Conservation (phyloP, 208 protist genomes). For the Leishmania mexicana region DNA sequence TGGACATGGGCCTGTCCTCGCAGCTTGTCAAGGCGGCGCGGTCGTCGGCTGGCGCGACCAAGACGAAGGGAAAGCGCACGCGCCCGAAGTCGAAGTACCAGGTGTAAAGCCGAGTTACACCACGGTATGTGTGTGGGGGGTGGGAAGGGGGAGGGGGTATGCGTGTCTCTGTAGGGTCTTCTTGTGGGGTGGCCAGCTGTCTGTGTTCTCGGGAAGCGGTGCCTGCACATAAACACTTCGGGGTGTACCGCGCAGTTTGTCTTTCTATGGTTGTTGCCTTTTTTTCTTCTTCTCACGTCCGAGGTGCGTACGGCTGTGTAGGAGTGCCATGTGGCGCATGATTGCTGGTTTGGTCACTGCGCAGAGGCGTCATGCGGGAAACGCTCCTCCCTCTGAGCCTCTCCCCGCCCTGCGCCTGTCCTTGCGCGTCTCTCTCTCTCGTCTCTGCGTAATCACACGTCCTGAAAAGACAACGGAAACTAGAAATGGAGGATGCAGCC, state of each 20-base stretch:
- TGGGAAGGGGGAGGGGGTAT: background rate
- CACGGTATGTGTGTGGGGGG: background rate
- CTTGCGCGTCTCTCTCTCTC: background rate
- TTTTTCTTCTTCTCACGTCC: no score
- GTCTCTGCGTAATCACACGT: background rate
- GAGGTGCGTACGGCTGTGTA: background rate
- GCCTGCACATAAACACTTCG: background rate
- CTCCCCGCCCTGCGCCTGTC: no score
- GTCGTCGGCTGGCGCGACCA: slow-evolving; percentile 34
- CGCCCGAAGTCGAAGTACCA: slow-evolving; percentile 92
- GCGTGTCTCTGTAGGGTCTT: slow-evolving; percentile 5
- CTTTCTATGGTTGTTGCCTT: background rate
- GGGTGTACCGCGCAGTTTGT: no score
- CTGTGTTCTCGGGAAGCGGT: background rate
- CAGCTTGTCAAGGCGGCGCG: slow-evolving; percentile 71
- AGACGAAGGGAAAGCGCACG: slow-evolving; percentile 64
- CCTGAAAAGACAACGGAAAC: background rate
- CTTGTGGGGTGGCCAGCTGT: background rate
- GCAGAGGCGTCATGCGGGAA: background rate
- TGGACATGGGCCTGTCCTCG: slow-evolving; percentile 67
- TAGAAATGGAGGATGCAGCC: background rate
- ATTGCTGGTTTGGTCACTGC: background rate
- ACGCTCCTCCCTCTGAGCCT: background rate
- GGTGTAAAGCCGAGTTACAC: slow-evolving; percentile 41
- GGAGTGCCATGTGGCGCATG: background rate